Evolutionary conservation across 2,329 filamentous ascomycete genomes (phyloP), one percentile per base, ranked within the genome.

Genomic region (Plectosphaerella plurivora): DNA sequence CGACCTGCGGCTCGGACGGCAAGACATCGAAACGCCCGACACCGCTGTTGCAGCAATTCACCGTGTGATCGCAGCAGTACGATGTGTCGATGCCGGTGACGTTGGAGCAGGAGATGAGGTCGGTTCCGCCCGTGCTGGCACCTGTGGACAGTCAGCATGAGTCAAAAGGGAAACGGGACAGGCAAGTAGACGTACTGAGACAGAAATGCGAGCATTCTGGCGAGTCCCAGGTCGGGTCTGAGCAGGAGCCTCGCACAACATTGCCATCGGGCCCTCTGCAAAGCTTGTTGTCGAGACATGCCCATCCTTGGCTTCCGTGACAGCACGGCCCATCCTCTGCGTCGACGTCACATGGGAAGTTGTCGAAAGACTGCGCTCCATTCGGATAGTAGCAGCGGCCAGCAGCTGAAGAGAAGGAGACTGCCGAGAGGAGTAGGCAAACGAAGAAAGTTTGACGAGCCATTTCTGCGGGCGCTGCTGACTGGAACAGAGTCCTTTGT

Each of bases 51-150:
- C 61, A 64, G 16, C 61, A 63, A 37, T 52, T 50, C 10, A 39
- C 20, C 7, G 53, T 58, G 50, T 62, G 57, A 42, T 63, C 60
- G 37, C 61, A 64, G 22, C 61, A 64, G 42, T 61, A 64, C 4
- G 60, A 62, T 5, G 51, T 59, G 35, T 60, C 57, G 45, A 45
- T 60, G 11, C 53, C 45, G 2, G 62, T 64, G n/a, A 57, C 51
- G 22, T 64, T 64, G 0, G 57, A 56, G 45, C 61, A 64, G 3
- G 57, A 63, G 48, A 63, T 55, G 35, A 64, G 45, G 49, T 64
- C 60, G 8, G 61, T 60, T 18, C 62, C 62, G 36, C 60, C 61
- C 2, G 24, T 53, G 4, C 50, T 48, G 11, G 57, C 61, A 7
- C 56, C 59, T 64, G 24, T 8, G n/a, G 14, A 44, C 16, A 7